phyloP scores from a whole-genome alignment of 2,329 filamentous ascomycete species.

The Curvularia spicifera region DNA sequence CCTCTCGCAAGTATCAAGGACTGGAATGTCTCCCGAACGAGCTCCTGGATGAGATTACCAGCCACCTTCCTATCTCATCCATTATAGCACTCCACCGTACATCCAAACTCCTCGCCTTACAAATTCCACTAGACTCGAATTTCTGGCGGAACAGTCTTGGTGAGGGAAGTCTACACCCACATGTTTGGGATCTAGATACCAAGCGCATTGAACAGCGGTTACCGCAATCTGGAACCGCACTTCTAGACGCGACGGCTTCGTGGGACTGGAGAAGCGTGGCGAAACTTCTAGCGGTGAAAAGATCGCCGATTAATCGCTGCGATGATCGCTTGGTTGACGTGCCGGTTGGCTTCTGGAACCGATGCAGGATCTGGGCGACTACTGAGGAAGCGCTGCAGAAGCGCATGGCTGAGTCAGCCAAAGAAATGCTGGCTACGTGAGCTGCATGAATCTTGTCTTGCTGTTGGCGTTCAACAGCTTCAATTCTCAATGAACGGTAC shows the following conservation, averaged over 20 bases:
- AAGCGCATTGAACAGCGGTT: conserved; percentile 16
- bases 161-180: conserved; percentile 27
- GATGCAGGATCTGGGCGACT: conserved; percentile 37
- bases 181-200: conserved; percentile 36
- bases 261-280: conserved; percentile 31
- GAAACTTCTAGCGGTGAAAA: conserved; percentile 23
- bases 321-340: conserved; percentile 21
- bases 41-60: conserved; percentile 25
- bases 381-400: conserved; percentile 24
- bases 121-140: conserved; percentile 28
- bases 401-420: background rate
- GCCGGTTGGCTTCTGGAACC: conserved; percentile 34
- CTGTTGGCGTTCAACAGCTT: background rate
- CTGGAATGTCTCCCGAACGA: conserved; percentile 29
- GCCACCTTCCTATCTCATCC: conserved; percentile 21
- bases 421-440: background rate
- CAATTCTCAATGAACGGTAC: background rate
- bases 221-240: background rate
- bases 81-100: conserved; percentile 29
- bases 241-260: conserved; percentile 1
- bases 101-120: conserved; percentile 26
- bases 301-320: conserved; percentile 17
- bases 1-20: conserved; percentile 6
- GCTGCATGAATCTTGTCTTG: background rate
- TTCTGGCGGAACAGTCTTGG: conserved; percentile 37